A percentile compares a stretch with the other conserved stretches of the same genome.
These are phyloP conservation scores for Lithospermum erythrorhizon DNA, from an alignment of 257 asterid genomes.

Conservation along the genomic window DNA sequence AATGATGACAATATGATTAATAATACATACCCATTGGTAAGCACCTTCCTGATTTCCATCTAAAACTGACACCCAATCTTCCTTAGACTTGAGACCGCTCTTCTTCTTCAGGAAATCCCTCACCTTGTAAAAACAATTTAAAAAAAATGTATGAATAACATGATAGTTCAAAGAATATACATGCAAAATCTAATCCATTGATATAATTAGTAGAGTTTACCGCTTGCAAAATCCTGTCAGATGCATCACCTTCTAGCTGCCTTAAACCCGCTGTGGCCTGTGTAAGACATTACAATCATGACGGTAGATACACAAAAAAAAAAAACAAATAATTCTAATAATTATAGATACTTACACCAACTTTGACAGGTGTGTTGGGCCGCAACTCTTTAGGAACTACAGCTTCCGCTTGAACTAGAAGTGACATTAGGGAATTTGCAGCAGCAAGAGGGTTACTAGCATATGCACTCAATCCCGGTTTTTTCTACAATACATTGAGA, in stretches of 20 bases:
- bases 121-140: slow-evolving; percentile 30
- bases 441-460: slow-evolving; percentile 44
- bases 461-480: slow-evolving; percentile 61
- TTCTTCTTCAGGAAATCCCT: slow-evolving; percentile 32
- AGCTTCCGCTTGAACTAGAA: slow-evolving; percentile 39
- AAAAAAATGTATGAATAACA: neutral
- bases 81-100: slow-evolving; percentile 34
- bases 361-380: slow-evolving; percentile 43
- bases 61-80: slow-evolving; percentile 48
- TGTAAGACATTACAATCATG: neutral
- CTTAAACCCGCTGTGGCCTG: slow-evolving; percentile 89
- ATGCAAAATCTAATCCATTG: neutral
- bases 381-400: slow-evolving; percentile 35
- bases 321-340: neutral
- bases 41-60: slow-evolving; percentile 68
- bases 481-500: slow-evolving; percentile 21
- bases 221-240: slow-evolving; percentile 57
- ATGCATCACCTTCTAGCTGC: slow-evolving; percentile 37
- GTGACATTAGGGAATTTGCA: slow-evolving; percentile 35
- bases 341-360: slow-evolving; percentile 43
- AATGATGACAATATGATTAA: no score
- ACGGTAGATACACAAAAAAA: neutral
- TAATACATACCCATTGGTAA: slow-evolving; percentile 49
- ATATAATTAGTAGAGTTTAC: slow-evolving; percentile 21
- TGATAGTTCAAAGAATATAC: neutral